phyloP scores from a whole-genome alignment of 192 early-diverging fungal genomes.

The Backusella parvicylindrica region DNA sequence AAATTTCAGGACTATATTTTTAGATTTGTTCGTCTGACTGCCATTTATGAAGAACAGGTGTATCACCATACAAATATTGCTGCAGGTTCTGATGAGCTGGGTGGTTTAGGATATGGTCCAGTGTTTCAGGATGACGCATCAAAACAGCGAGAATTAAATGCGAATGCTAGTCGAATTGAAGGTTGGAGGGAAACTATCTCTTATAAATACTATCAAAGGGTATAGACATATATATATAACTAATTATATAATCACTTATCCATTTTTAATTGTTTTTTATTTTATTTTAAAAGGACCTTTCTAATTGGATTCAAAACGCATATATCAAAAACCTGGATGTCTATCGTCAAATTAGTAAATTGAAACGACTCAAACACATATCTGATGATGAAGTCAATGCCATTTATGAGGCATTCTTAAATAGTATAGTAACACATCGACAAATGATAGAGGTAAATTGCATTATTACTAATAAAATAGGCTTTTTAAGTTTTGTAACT shows the following conservation, averaged over 20 bases:
- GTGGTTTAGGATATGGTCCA: constrained; percentile 60
- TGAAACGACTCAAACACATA: constrained; percentile 47
- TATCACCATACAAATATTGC: constrained; percentile 62
- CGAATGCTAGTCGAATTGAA: constrained; percentile 78
- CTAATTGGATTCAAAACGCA: constrained; percentile 48
- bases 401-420: constrained; percentile 68
- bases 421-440: constrained; percentile 64
- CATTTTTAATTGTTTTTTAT: neutral
- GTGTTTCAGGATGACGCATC: constrained; percentile 69
- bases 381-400: constrained; percentile 58
- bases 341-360: constrained; percentile 59
- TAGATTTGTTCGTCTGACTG: constrained; percentile 76
- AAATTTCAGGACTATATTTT: constrained; percentile 86
- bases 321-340: constrained; percentile 69
- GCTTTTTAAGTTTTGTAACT: neutral
- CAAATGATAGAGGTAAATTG: constrained; percentile 72
- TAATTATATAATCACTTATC: neutral
- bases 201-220: constrained; percentile 67
- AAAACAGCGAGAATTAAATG: constrained; percentile 64
- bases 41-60: constrained; percentile 71
- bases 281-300: constrained; percentile 53
- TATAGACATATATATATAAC: constrained; percentile 9
- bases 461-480: neutral
- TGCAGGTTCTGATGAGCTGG: constrained; percentile 32
- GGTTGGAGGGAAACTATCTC: constrained; percentile 80